phyloP scores from a whole-genome alignment of 371 early-diverging fungal genomes.

The Circinella umbellata region DNA sequence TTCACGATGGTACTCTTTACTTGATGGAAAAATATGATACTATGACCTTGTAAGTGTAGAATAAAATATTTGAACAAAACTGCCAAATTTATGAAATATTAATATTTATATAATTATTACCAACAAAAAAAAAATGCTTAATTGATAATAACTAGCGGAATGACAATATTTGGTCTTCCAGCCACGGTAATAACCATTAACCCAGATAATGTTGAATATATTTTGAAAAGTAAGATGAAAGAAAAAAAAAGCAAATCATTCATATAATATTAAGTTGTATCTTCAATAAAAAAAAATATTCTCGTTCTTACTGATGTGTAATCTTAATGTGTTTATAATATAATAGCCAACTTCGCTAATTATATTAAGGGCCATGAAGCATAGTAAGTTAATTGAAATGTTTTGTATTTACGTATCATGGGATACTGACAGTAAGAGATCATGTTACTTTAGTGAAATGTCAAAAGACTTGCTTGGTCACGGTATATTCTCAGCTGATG shows the following conservation, averaged over 20 bases:
- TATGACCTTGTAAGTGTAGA: conserved; percentile 20
- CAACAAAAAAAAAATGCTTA: too few relatives aligned
- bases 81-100: too few relatives aligned
- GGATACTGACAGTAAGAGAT: neutral
- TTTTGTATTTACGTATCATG: neutral
- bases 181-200: conserved; percentile 35
- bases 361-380: conserved; percentile 45
- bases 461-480: conserved; percentile 38
- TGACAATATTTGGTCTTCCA: conserved; percentile 30
- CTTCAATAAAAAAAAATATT: neutral
- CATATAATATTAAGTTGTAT: neutral
- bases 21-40: conserved; percentile 16
- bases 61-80: too few relatives aligned
- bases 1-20: conserved; percentile 27
- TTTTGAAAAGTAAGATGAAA: conserved; percentile 33
- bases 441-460: conserved; percentile 20
- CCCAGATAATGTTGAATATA: conserved; percentile 43
- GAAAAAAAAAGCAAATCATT: neutral
- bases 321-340: too few relatives aligned
- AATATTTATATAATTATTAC: too few relatives aligned
- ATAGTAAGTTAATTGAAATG: conserved; percentile 12
- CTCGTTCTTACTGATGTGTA: too few relatives aligned
- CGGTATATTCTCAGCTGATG: conserved; percentile 53
- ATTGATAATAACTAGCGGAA: neutral
- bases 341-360: conserved; percentile 46